These are phyloP conservation scores for Asterochloris sp. DNA, from an alignment of 139 green algal genomes.

Conservation along the genomic window DNA sequence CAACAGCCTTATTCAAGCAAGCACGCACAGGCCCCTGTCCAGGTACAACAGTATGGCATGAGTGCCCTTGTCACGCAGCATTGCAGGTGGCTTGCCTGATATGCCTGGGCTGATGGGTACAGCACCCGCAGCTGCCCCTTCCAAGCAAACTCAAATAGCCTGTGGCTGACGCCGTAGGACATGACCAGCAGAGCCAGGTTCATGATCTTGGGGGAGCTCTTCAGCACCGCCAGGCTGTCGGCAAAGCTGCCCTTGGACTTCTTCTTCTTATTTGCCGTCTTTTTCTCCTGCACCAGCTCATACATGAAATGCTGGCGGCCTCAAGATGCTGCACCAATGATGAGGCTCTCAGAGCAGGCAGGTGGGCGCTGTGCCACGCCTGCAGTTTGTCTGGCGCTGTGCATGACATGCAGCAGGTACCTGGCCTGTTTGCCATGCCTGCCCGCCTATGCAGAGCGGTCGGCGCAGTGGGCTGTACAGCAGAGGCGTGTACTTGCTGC, in stretches of 20 bases:
- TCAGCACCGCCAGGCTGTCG: slow-evolving; percentile 58
- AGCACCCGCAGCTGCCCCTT: slow-evolving; percentile 81
- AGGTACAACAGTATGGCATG: too few relatives aligned
- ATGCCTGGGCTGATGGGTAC: slow-evolving; percentile 62
- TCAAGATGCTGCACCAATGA: too few relatives aligned
- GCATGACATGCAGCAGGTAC: too few relatives aligned
- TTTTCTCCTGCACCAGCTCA: slow-evolving; percentile 2
- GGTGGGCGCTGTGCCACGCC: too few relatives aligned
- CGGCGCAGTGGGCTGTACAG: too few relatives aligned
- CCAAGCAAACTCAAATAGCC: slow-evolving; percentile 87
- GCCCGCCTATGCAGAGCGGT: too few relatives aligned
- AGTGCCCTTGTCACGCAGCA: background rate
- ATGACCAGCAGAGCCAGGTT: slow-evolving; percentile 76
- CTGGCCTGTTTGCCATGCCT: too few relatives aligned
- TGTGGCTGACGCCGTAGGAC: slow-evolving; percentile 68
- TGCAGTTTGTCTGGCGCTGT: too few relatives aligned
- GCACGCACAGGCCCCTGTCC: background rate
- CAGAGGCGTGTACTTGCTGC: background rate
- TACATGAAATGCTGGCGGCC: too few relatives aligned
- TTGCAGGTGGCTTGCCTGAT: slow-evolving; percentile 32
- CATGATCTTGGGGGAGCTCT: slow-evolving; percentile 56
- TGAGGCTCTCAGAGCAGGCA: too few relatives aligned
- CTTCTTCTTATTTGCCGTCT: slow-evolving; percentile 34
- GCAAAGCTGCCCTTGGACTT: slow-evolving; percentile 57
- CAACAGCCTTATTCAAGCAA: background rate